Percentiles rank a stretch among this genome's conserved stretches.
Conservation (phyloP, 768 basidiomycete genomes). For the Chalciporus chontae region DNA sequence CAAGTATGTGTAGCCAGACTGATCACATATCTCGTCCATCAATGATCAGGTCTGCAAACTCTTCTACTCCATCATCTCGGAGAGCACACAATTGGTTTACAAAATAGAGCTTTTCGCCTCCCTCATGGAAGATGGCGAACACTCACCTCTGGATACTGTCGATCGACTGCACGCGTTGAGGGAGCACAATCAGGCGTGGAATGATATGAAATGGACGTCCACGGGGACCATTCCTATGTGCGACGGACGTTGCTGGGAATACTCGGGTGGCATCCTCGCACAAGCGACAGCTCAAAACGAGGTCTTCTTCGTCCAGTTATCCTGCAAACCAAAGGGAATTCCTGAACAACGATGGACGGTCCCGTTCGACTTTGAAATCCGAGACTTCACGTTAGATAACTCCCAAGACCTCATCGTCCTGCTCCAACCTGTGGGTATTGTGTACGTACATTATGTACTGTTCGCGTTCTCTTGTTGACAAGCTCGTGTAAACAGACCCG, state of each 20-base stretch:
- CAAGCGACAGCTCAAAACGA: conserved; percentile 20
- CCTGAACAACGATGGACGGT: conserved; percentile 26
- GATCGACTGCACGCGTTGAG: conserved; percentile 25
- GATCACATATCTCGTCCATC: neutral
- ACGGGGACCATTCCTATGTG: conserved; percentile 11
- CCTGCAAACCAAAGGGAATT: conserved; percentile 30
- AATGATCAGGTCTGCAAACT: conserved; percentile 32
- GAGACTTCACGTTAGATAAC: conserved; percentile 36
- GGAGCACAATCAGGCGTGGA: conserved; percentile 29
- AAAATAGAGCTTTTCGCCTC: conserved; percentile 29
- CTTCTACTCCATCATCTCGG: conserved; percentile 27
- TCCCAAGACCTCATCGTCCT: conserved; percentile 35
- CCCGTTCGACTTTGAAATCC: conserved; percentile 24
- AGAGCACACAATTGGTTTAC: conserved; percentile 27
- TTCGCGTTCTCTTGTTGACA: neutral
- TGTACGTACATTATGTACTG: conserved; percentile 4
- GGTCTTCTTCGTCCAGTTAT: conserved; percentile 26
- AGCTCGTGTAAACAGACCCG: conserved; percentile 12
- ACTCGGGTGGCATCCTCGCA: conserved; percentile 33
- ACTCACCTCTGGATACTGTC: conserved; percentile 16
- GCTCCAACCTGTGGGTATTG: too few relatives aligned
- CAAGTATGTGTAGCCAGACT: neutral
- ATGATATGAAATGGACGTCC: conserved; percentile 20
- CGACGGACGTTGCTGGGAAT: conserved; percentile 30
- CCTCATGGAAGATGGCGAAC: conserved; percentile 24